A percentile compares a stretch with the other conserved stretches of the same genome.
Evolutionary conservation across 2,329 filamentous ascomycete genomes (phyloP).

Genomic region (Penicillium brevicompactum): DNA sequence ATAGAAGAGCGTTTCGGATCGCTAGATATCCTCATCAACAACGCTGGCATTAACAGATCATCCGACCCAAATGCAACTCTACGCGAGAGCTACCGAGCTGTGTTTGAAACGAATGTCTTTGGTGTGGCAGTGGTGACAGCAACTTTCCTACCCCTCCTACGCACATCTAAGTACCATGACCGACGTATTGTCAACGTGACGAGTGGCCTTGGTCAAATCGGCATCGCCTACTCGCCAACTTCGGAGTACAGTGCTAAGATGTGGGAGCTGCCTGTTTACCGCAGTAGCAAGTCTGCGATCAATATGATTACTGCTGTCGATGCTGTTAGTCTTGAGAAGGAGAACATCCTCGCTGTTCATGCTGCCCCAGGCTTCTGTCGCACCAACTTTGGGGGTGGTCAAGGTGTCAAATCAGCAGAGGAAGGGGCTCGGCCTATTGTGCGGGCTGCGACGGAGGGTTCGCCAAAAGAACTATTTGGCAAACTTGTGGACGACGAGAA

Average conservation of each 20-base stretch:
- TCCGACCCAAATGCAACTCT: neutral
- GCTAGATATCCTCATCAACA: neutral
- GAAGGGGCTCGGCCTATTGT: neutral
- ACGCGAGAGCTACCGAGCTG: neutral
- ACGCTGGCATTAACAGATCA: neutral
- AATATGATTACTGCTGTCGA: slow-evolving; percentile 10
- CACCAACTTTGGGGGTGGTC: neutral
- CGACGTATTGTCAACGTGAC: slow-evolving; percentile 15
- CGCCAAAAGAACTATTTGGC: neutral
- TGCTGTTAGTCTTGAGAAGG: neutral
- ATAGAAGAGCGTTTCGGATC: neutral
- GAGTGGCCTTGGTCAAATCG: slow-evolving; percentile 6
- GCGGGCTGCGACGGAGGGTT: neutral
- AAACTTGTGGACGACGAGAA: neutral
- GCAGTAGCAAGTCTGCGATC: slow-evolving; percentile 7
- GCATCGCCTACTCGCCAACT: slow-evolving; percentile 3
- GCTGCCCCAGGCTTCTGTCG: neutral
- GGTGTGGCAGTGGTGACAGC: neutral
- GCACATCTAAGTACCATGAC: slow-evolving; percentile 8
- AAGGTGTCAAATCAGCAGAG: neutral
- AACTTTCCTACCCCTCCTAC: slow-evolving; percentile 6
- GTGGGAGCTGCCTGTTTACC: slow-evolving; percentile 1
- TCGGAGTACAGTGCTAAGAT: slow-evolving; percentile 2
- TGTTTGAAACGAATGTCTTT: neutral
- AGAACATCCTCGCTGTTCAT: neutral